Evolutionary conservation across 2,329 filamentous ascomycete species (phyloP), one percentile per base, ranked within the genome.

Genomic region (Claviceps africana): DNA sequence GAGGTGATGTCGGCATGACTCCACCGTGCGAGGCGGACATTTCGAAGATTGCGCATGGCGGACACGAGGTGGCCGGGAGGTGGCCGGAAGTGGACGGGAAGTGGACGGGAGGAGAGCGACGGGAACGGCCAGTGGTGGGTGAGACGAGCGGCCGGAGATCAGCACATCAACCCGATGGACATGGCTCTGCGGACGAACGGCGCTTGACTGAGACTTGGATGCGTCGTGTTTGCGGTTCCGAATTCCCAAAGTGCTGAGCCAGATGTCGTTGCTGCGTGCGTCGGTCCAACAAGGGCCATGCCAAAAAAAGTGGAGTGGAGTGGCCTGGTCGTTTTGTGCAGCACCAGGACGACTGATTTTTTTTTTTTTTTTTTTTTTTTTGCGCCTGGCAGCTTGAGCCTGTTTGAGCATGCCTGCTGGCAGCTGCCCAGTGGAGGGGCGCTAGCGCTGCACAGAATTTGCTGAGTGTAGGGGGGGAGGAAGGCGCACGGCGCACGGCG

Each of bases 31-130:
- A 86, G 83, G 64, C 78, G 81, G 61, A 89, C 81, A 66, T 83
- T 89, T 69, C 81, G 84, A 60, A 97, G 77, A 68, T 96, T 97
- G 65, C 88, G 85, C 91, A 97, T 97, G 53, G 58, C 56, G 56
- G 51, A 47, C 35, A 7, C 40, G 35, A 25, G 25, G 25, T 25
- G 25, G 25, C 3, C 25, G 25, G 3, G 5, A 25, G 25, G 25
- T 25, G 25, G 25, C 3, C 25, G 25, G 25, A 5, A 25, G 25
- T 25, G 25, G 25, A 25, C 25, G 25, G 3, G 5, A 25, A 5
- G 25, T 25, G 25, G 25, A 25, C 25, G 25, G 25, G 25, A 25
- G 25, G 25, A 3, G 25, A 5, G 25, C 25, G 25, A 5, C 25
- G 25, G 25, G 25, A 43, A 44, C 15, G 19, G 40, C 28, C 31